phyloP scores from a whole-genome alignment of 139 green algal species.

The Chlamydomonas incerta region DNA sequence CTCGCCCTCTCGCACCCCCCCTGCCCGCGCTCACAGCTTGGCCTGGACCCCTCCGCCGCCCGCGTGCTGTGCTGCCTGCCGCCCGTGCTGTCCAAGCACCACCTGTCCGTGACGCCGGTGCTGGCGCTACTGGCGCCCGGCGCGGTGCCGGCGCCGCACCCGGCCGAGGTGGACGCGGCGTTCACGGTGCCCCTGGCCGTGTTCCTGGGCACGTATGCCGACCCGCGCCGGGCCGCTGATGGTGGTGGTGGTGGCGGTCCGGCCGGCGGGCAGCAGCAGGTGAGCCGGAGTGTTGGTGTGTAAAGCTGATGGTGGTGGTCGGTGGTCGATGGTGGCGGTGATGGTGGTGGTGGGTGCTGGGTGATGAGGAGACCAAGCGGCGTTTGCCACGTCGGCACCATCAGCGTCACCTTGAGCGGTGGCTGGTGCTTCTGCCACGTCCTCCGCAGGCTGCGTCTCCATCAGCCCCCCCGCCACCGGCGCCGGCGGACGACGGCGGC shows the following conservation, averaged over 20 bases:
- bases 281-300: too few species aligned
- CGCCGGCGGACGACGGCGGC: background rate
- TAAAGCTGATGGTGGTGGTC: too few species aligned
- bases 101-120: slow-evolving; percentile 78
- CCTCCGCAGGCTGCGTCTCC: too few species aligned
- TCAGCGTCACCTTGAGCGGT: too few species aligned
- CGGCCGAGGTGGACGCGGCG: slow-evolving; percentile 67
- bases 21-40: background rate
- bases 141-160: slow-evolving; percentile 52
- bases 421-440: too few species aligned
- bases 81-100: slow-evolving; percentile 79
- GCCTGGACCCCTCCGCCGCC: background rate
- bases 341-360: too few species aligned
- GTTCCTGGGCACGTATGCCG: background rate
- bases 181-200: slow-evolving; percentile 70
- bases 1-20: background rate
- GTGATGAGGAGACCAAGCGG: too few species aligned
- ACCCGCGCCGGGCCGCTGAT: too few species aligned
- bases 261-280: background rate
- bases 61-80: slow-evolving; percentile 65
- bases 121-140: slow-evolving; percentile 54
- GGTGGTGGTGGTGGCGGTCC: too few species aligned
- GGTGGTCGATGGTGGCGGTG: too few species aligned
- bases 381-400: too few species aligned
- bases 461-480: too few species aligned